Evolutionary conservation across 768 basidiomycete genomes (phyloP), one percentile per base, ranked within the genome.

Genomic region (Tylopilus rubrobrunneus): DNA sequence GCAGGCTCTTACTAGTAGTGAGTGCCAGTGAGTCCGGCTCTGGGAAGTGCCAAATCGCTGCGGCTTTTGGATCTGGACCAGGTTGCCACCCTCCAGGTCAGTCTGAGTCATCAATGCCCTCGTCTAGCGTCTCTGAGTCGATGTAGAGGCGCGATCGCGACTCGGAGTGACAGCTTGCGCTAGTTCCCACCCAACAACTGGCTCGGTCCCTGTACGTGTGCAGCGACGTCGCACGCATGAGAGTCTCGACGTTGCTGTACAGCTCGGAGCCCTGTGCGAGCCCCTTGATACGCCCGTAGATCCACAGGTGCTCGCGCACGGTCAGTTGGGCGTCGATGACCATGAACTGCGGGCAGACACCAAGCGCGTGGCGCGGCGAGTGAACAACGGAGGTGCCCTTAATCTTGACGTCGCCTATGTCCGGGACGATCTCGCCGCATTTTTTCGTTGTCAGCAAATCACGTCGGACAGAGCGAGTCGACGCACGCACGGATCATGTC

Each of bases 281-380:
- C 3, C 89, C 89, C 81, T 90, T 90, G 36, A 91, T 75, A 19
- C 84, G 76, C 9, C 86, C 88, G 49, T 89, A 89, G 10, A 91
- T 75, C 54, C 77, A 55, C 33, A 91, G 72, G 62, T 91, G 89
- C 64, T 92, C 86, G 42, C 86, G 79, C 23, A 90, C 88, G 6
- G 87, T 89, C 39, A 91, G 66, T 62, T 89, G 85, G 14, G 81
- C 73, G 59, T 91, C 89, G 57, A 91, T 89, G 2, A 89, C 88
- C 1, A 88, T 89, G 68, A 89, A 89, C 58, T 91, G 89, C 0
- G 89, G 89, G 65, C 89, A 92, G 47, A 92, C 86, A 4, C 89
- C 89, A 7, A 92, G 79, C 36, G 89, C 86, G 5, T 68, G 74
- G 23, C 80, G 79, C 0, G 89, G 82, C 51, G 83, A 75, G n/a